Evolutionary conservation across 768 basidiomycete species (phyloP).

Genomic region (Leccinum variicolor): DNA sequence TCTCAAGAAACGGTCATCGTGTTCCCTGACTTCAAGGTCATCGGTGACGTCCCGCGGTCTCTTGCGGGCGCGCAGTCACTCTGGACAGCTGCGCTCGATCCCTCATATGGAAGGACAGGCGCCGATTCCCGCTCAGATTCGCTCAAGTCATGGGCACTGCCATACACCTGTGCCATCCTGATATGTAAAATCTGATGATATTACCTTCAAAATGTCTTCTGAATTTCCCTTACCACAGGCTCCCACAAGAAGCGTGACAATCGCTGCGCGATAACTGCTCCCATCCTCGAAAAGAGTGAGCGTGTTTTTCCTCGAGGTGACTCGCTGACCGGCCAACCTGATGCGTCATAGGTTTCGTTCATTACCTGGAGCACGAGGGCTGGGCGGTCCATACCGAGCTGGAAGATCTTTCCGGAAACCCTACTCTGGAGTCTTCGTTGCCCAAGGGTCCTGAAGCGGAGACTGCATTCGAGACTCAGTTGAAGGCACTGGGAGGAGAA

Average conservation of each 20-base stretch:
- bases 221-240: constrained; percentile 46
- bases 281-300: constrained; percentile 73
- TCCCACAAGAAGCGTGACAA: constrained; percentile 94
- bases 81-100: constrained; percentile 62
- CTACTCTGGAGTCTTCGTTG: constrained; percentile 25
- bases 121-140: constrained; percentile 40
- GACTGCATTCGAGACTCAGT: constrained; percentile 44
- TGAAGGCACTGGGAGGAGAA: constrained; percentile 46
- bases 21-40: constrained; percentile 88
- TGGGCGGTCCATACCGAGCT: constrained; percentile 78
- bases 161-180: constrained; percentile 87
- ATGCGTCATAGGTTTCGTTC: constrained; percentile 49
- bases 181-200: constrained; percentile 58
- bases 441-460: constrained; percentile 41
- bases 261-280: constrained; percentile 84
- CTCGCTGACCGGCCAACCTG: background rate
- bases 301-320: constrained; percentile 15
- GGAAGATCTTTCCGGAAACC: constrained; percentile 47
- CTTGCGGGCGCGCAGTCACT: constrained; percentile 64
- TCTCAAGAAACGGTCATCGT: constrained; percentile 78
- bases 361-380: constrained; percentile 59
- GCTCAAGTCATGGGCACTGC: constrained; percentile 74
- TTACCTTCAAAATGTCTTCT: background rate
- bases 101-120: constrained; percentile 49
- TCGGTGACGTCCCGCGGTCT: constrained; percentile 67